Percentiles rank a stretch among this genome's conserved stretches.
Evolutionary conservation across 176 grass and related monocot genomes (phyloP).

Genomic region (sorghum (Sorghum bicolor)): DNA sequence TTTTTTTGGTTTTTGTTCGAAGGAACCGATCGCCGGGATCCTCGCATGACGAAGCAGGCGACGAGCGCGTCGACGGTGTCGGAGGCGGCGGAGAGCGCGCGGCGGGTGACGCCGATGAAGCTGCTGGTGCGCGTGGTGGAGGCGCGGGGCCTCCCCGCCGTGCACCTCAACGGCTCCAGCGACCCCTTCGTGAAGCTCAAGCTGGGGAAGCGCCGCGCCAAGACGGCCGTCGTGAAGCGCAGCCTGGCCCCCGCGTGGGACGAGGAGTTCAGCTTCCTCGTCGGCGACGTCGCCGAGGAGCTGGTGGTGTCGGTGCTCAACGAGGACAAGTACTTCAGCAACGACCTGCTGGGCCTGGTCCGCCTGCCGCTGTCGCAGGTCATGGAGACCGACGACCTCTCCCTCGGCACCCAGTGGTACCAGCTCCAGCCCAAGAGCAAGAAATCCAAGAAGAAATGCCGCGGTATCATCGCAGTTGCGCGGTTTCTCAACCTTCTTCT

Average conservation of each 20-base stretch:
- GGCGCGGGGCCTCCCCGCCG: slow-evolving; percentile 62
- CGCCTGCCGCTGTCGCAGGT: slow-evolving; percentile 46
- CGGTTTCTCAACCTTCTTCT: not conserved
- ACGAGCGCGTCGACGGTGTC: slow-evolving; percentile 13
- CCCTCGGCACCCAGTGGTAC: slow-evolving; percentile 84
- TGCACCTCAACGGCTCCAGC: slow-evolving; percentile 68
- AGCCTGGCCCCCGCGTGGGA: slow-evolving; percentile 68
- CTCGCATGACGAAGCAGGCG: slow-evolving; percentile 20
- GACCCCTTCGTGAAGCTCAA: slow-evolving; percentile 92
- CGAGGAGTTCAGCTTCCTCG: slow-evolving; percentile 88
- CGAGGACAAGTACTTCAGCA: slow-evolving; percentile 90
- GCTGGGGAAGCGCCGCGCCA: slow-evolving; percentile 74
- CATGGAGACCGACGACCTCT: slow-evolving; percentile 76
- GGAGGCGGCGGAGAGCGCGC: slow-evolving; percentile 1
- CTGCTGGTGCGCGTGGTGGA: slow-evolving; percentile 76
- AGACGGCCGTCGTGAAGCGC: slow-evolving; percentile 82
- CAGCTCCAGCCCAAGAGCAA: slow-evolving; percentile 84
- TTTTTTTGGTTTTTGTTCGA: no score
- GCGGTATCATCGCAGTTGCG: slow-evolving; percentile 47
- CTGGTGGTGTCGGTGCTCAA: slow-evolving; percentile 69
- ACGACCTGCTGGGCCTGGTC: slow-evolving; percentile 58
- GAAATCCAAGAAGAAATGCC: slow-evolving; percentile 80
- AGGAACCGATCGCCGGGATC: no score
- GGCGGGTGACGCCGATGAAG: slow-evolving; percentile 54
- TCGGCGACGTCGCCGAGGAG: slow-evolving; percentile 68